Evolutionary conservation across 257 asterid species (phyloP), one percentile per base, ranked within the genome.

Genomic region (Nicotiana tomentosiformis): DNA sequence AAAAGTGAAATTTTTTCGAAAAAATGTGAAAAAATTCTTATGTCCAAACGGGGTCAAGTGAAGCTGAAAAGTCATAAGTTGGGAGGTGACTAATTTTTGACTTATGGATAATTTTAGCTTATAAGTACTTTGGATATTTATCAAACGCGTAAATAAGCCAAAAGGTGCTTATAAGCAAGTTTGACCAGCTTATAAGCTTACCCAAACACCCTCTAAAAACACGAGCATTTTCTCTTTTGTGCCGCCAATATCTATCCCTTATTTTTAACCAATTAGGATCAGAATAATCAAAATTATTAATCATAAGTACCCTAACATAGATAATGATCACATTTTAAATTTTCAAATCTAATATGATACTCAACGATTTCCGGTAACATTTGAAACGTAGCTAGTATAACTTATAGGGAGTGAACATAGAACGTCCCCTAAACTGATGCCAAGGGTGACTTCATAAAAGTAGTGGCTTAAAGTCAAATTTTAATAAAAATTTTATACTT

Each of bases 351-450:
- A 18, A 58, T 20, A 7, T 9, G 5, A 9, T 61, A 5, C 67
- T 61, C 15, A 61, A 7, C 16, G 6, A 61, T 61, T 61, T 61
- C 67, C 67, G 67, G 7, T 60, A 20, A 60, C 30, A 60, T 60
- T 60, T n/a, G 15, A 60, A 10, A 60, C 20, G 1, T 15, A n/a
- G 66, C 3, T 58, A 58, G 10, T 15, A 14, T 55, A 57, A 57
- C 23, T 4, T 6, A 37, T 37, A 37, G 7, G 46, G 46, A 57
- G 23, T 57, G 20, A 57, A 58, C 65, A 60, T 5, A 17, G 7
- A 57, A 57, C 26, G 17, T 57, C 64, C 64, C 64, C 64, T 57
- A 57, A 17, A 57, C 26, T 57, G 64, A 57, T 78, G 88, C 88
- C 76, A 32, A 80, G 9, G 10, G 46, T 10, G 43, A 2, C 46